These are phyloP conservation scores for Emergomyces africanus DNA, from an alignment of 2,329 filamentous ascomycete genomes.

Conservation along the genomic window DNA sequence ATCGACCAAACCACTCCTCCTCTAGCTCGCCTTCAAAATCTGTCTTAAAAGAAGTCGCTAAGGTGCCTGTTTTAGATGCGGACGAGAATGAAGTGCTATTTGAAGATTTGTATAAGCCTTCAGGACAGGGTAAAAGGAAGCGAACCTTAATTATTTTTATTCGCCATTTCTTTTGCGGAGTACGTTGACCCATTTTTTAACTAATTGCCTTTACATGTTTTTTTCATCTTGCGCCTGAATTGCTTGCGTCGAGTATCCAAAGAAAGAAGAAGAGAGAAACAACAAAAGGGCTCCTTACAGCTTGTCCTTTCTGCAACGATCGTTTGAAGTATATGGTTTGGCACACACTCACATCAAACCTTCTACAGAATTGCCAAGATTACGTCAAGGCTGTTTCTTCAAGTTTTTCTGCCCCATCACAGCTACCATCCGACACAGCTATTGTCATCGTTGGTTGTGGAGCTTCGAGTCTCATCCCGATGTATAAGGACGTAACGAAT, in stretches of 20 bases:
- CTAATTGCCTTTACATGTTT: not conserved
- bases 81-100: slow-evolving; percentile 49
- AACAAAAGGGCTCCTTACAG: not conserved
- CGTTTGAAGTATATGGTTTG: not conserved
- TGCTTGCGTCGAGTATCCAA: not conserved
- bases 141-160: slow-evolving; percentile 60
- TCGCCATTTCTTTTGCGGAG: slow-evolving; percentile 69
- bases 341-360: not conserved
- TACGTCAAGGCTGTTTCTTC: slow-evolving; percentile 53
- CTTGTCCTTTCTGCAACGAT: not conserved
- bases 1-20: not conserved
- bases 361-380: slow-evolving; percentile 55
- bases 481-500: slow-evolving; percentile 49
- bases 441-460: slow-evolving; percentile 64
- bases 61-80: slow-evolving; percentile 41
- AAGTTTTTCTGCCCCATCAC: slow-evolving; percentile 39
- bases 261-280: not conserved
- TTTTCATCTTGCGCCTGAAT: not conserved
- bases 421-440: slow-evolving; percentile 43
- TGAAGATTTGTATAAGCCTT: slow-evolving; percentile 42
- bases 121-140: slow-evolving; percentile 21
- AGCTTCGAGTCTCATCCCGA: slow-evolving; percentile 51
- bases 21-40: slow-evolving; percentile 3
- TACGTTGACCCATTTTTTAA: slow-evolving; percentile 32
- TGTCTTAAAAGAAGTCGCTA: slow-evolving; percentile 6